A percentile compares a stretch with the other conserved stretches of the same genome.
Evolutionary conservation across 1,284 basidiomycete genomes (phyloP).

Genomic region (Farysia itapuensis): DNA sequence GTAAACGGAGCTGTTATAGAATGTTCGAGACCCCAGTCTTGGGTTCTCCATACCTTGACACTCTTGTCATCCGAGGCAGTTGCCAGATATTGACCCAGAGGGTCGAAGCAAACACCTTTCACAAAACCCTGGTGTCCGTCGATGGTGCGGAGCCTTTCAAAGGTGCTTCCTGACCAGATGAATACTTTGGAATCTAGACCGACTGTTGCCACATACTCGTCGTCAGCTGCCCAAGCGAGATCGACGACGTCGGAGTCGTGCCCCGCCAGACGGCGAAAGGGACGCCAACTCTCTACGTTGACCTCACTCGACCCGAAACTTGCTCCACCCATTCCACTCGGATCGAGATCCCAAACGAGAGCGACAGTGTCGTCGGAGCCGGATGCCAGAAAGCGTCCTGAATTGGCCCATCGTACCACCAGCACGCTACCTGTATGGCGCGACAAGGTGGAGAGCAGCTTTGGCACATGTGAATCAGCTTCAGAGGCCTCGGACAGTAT

Average conservation of each 20-base stretch:
- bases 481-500: slow-evolving; percentile 78
- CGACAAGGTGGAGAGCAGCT: slow-evolving; percentile 83
- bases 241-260: slow-evolving; percentile 85
- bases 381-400: slow-evolving; percentile 88
- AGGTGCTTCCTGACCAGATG: slow-evolving; percentile 69
- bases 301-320: slow-evolving; percentile 52
- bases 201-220: slow-evolving; percentile 80
- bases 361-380: slow-evolving; percentile 94
- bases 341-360: slow-evolving; percentile 93
- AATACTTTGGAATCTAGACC: slow-evolving; percentile 88
- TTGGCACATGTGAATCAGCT: slow-evolving; percentile 73
- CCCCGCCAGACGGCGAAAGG: slow-evolving; percentile 82
- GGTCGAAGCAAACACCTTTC: slow-evolving; percentile 98
- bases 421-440: slow-evolving; percentile 94
- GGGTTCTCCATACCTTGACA: slow-evolving; percentile 93
- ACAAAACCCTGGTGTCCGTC: slow-evolving; percentile 93
- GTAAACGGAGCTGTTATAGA: slow-evolving; percentile 86
- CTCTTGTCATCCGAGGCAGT: slow-evolving; percentile 87
- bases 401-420: slow-evolving; percentile 92
- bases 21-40: slow-evolving; percentile 83
- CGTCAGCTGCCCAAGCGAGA: slow-evolving; percentile 87
- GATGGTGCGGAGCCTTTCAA: slow-evolving; percentile 70
- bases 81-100: slow-evolving; percentile 84
- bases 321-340: slow-evolving; percentile 35
- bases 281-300: slow-evolving; percentile 91